Conservation (phyloP, 176 grass and related monocot genomes). For the Aegilops longissima region DNA sequence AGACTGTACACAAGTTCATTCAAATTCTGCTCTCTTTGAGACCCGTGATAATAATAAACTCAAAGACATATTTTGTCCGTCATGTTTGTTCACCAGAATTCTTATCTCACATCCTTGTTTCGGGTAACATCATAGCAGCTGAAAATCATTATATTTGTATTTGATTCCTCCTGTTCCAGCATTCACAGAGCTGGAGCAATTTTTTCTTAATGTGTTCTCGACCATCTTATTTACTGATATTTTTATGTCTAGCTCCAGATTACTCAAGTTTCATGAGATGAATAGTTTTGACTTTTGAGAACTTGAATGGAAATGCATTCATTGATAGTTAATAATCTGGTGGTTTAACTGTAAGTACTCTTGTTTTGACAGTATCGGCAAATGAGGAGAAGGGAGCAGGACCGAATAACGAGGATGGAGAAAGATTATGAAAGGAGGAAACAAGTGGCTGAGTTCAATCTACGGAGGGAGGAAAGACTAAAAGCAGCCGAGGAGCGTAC, state of each 20-base stretch:
- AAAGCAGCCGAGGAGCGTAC: slow-evolving; percentile 84
- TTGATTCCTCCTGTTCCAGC: not conserved
- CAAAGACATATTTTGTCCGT: not conserved
- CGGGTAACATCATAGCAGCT: not conserved
- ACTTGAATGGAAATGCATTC: not conserved
- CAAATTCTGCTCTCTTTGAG: not conserved
- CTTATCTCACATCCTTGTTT: not conserved
- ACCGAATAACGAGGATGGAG: slow-evolving; percentile 73
- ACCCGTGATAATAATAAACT: not conserved
- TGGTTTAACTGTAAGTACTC: not conserved
- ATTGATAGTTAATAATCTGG: not conserved
- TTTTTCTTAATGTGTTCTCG: not conserved
- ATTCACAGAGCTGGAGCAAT: not conserved
- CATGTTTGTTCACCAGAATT: not conserved
- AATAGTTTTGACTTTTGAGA: not conserved
- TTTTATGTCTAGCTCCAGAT: not conserved
- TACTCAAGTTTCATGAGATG: not conserved
- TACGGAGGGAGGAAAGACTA: slow-evolving; percentile 87
- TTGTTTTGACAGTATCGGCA: slow-evolving; percentile 79
- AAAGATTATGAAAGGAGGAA: slow-evolving; percentile 74
- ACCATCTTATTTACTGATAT: slow-evolving; percentile 18
- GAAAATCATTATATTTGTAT: not conserved
- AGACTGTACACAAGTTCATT: not conserved
- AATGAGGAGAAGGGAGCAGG: slow-evolving; percentile 96
- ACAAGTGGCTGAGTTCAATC: slow-evolving; percentile 66